Percentiles rank a stretch among this genome's conserved stretches.
Conservation (phyloP, 192 early-diverging fungal genomes). For the Jimgerdemannia flammicorona region DNA sequence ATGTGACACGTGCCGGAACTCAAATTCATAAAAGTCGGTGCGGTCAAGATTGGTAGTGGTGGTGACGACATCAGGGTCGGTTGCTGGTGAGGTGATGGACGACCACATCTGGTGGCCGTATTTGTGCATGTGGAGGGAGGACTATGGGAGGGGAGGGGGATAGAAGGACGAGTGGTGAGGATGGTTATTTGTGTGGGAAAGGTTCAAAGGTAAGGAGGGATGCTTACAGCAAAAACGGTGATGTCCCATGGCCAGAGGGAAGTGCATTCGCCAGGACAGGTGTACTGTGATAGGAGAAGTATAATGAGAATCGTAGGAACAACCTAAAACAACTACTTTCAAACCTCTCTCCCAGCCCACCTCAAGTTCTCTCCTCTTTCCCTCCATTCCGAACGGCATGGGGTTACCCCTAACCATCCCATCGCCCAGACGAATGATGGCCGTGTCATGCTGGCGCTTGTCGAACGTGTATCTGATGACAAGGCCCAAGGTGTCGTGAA, state of each 20-base stretch:
- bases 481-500: background rate
- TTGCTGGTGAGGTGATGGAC: background rate
- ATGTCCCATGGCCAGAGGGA: background rate
- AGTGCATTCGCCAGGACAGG: background rate
- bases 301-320: background rate
- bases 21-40: background rate
- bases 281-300: background rate
- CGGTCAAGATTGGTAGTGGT: background rate
- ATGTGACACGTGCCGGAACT: background rate
- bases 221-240: background rate
- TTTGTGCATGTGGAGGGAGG: background rate
- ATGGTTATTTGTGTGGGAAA: background rate
- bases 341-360: too few species aligned
- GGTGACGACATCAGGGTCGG: too few species aligned
- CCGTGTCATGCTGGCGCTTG: background rate
- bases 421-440: background rate
- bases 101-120: background rate
- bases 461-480: background rate
- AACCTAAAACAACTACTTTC: background rate
- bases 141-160: background rate
- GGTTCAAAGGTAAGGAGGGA: background rate
- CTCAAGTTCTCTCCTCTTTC: background rate
- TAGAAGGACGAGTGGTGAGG: too few species aligned
- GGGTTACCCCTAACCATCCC: background rate
- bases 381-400: background rate